These are phyloP conservation scores for Venturia aucupariae DNA, from an alignment of 2,329 filamentous ascomycete genomes.

Conservation along the genomic window DNA sequence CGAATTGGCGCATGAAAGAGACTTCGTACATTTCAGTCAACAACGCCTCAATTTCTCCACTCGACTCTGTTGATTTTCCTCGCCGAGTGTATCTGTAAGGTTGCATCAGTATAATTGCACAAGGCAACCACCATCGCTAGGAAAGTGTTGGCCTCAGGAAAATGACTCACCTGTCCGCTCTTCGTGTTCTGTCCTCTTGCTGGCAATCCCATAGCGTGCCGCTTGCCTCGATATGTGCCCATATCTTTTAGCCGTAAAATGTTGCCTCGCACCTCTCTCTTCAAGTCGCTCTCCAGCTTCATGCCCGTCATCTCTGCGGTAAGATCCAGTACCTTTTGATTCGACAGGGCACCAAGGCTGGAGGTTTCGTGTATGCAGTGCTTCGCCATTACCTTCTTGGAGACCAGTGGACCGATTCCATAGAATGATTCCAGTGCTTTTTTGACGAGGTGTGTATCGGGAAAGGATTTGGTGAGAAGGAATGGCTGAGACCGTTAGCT, in stretches of 20 bases:
- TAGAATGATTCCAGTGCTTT: slow-evolving; percentile 79
- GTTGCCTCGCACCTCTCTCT: slow-evolving; percentile 70
- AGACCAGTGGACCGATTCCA: slow-evolving; percentile 63
- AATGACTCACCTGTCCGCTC: slow-evolving; percentile 11
- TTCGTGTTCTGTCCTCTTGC: slow-evolving; percentile 85
- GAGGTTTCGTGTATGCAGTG: slow-evolving; percentile 79
- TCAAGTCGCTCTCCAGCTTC: slow-evolving; percentile 87
- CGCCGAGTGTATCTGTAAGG: slow-evolving; percentile 1
- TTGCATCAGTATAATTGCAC: not conserved
- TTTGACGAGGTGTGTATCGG: slow-evolving; percentile 74
- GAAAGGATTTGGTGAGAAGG: slow-evolving; percentile 79
- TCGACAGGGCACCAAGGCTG: slow-evolving; percentile 63
- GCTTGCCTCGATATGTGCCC: slow-evolving; percentile 75
- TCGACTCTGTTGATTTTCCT: not conserved
- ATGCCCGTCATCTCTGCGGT: slow-evolving; percentile 80
- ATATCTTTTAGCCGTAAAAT: slow-evolving; percentile 83
- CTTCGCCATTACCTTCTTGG: slow-evolving; percentile 72
- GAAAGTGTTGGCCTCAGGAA: not conserved
- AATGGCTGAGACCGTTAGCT: slow-evolving; percentile 48
- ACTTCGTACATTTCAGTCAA: no score
- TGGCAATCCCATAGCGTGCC: slow-evolving; percentile 88
- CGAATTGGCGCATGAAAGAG: not conserved
- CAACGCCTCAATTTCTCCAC: not conserved
- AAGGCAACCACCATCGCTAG: no score
- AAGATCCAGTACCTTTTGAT: slow-evolving; percentile 69